Base-by-base conservation (phyloP, 768 basidiomycete genomes). In the Suillus decipiens region DNA sequence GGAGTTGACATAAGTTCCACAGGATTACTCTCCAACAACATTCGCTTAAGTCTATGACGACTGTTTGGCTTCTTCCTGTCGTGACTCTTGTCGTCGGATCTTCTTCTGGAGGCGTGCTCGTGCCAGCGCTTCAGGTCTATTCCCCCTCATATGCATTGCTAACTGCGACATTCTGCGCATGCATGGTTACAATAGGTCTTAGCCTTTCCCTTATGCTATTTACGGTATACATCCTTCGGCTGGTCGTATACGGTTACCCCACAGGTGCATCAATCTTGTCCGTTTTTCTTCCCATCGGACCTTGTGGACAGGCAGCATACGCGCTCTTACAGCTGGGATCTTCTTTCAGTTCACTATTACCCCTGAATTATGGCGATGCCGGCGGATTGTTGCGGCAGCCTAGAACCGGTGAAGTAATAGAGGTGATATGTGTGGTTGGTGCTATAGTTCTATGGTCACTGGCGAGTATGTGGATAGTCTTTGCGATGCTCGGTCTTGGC, bases 21-120 rank as follows among this genome's bases (percentile, higher is more conserved):
- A 90, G 84, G 86, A 73, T 84, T 74, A 72, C 79, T 43, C 68
- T 82, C n/a, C 88, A 92, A 22, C 76, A 78, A 7, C 87, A 92
- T 69, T 74, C 84, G 0, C 68, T 87, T 6, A 76, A 82, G 48
- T 70, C 76, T 1, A 83, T 92, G 82, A 86, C 86, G 0, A 75
- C 87, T 28, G 72, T 80, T 24, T 93, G 91, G 90, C 77, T 93
- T 9, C 85, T 93, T 36, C 92, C 92, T 0, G 83, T 91, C 12
- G 88, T 93, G 3, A 85, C 91, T 0, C 80, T 89, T 17, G 82
- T 89, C 50, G 92, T 93, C 70, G 85, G 84, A 1, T 81, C 89
- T 1, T 88, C 92, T 1, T 79, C 86, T 0, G 91, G 91, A 1
- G 88, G 82, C 1, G 73, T 87, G 47, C 72, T 93, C 28, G 84